Conservation (phyloP, 176 grass and related monocot genomes). For the Raddia guianensis region DNA sequence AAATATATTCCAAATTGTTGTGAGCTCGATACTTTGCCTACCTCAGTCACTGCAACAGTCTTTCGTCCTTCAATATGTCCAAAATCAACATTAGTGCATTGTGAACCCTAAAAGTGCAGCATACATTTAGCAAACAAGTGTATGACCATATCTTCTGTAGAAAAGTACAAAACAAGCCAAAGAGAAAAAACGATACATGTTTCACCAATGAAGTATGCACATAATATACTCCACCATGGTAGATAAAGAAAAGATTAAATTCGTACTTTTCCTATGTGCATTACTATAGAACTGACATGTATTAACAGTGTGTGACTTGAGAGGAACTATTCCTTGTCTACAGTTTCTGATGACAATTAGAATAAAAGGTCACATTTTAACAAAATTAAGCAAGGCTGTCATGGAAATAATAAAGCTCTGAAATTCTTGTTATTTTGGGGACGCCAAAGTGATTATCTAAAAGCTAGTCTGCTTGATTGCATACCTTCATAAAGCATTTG, state of each 20-base stretch:
- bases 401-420: background rate
- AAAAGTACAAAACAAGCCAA: slow-evolving; percentile 12
- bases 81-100: slow-evolving; percentile 64
- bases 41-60: slow-evolving; percentile 70
- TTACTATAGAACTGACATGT: background rate
- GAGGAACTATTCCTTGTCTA: background rate
- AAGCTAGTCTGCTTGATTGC: slow-evolving; percentile 13
- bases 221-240: background rate
- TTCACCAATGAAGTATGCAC: background rate
- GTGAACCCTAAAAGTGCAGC: slow-evolving; percentile 52
- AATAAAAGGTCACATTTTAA: slow-evolving; percentile 23
- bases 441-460: slow-evolving; percentile 5
- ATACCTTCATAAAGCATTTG: slow-evolving; percentile 65
- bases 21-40: slow-evolving; percentile 37
- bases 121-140: slow-evolving; percentile 35
- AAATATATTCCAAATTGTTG: background rate
- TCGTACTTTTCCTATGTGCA: background rate
- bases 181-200: background rate
- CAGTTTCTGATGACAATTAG: slow-evolving; percentile 2
- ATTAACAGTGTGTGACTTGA: slow-evolving; percentile 1
- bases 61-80: slow-evolving; percentile 63
- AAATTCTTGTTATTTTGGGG: slow-evolving; percentile 32
- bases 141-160: slow-evolving; percentile 10
- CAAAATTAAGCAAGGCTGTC: background rate
- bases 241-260: slow-evolving; percentile 4